phyloP scores from a whole-genome alignment of 169 alveolate species.

The Eimeria mitis region DNA sequence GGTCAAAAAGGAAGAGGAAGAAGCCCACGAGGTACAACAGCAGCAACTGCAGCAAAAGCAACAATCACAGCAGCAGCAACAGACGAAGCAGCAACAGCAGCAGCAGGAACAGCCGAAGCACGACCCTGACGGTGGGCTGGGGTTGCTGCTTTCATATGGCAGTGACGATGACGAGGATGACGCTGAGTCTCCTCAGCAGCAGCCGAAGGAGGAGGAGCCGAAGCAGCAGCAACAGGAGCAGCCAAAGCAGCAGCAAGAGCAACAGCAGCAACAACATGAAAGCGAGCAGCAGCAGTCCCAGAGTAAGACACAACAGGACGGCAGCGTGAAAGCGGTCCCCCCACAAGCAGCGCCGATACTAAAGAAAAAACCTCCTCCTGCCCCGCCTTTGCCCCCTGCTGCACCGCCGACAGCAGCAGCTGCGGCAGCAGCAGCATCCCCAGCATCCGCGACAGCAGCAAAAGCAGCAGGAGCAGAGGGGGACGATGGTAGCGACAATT shows the following conservation, averaged over 20 bases:
- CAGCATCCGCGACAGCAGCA: neutral
- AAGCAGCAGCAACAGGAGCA: neutral
- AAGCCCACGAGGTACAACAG: neutral
- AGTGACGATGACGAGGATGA: conserved; percentile 58
- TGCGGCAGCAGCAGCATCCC: neutral
- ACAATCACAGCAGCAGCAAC: neutral
- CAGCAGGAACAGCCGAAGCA: conserved; percentile 23
- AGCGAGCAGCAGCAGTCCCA: conserved; percentile 6
- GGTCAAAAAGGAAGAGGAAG: neutral
- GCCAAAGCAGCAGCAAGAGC: neutral
- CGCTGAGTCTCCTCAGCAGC: conserved; percentile 1
- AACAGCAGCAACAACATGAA: neutral
- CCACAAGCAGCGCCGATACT: neutral
- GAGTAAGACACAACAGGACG: neutral
- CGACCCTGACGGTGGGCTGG: conserved; percentile 57
- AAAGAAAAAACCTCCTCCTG: conserved; percentile 31
- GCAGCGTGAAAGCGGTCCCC: neutral
- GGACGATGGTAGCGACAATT: neutral
- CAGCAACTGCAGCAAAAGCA: neutral
- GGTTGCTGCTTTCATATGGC: conserved; percentile 58
- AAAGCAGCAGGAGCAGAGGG: neutral
- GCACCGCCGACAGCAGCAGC: neutral
- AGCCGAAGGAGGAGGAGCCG: neutral
- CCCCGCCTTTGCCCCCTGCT: conserved; percentile 9
- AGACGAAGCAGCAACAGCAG: conserved; percentile 20